Conservation (phyloP, 164 flowering plant genomes). For the Dillenia suffruticosa region DNA sequence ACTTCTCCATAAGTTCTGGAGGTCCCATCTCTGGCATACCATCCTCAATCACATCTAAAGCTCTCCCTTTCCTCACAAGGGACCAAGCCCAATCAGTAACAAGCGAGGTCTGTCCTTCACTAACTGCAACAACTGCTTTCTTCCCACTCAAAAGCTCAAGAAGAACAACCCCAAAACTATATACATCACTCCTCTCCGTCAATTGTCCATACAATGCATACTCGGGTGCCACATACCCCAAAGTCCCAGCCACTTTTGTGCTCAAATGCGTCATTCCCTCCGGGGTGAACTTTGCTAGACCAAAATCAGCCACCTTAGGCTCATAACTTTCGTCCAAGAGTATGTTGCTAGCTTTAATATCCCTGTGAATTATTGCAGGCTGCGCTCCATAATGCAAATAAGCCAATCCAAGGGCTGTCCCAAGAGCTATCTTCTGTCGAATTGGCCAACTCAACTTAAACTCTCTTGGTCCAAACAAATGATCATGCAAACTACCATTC, state of each 20-base stretch:
- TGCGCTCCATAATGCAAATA: conserved; percentile 63
- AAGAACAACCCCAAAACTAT: conserved; percentile 61
- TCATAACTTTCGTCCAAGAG: conserved; percentile 55
- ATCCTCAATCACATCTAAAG: conserved; percentile 52
- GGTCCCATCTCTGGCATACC: conserved; percentile 40
- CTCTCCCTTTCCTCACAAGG: conserved; percentile 36
- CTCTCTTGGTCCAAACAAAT: conserved; percentile 32
- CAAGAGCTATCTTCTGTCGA: conserved; percentile 48
- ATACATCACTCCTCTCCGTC: conserved; percentile 64
- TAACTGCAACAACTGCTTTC: conserved; percentile 31
- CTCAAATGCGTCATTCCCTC: conserved; percentile 65
- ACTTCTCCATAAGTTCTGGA: conserved; percentile 40
- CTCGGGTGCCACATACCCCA: conserved; percentile 75
- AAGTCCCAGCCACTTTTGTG: conserved; percentile 66
- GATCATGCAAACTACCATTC: conserved; percentile 58
- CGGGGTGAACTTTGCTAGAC: conserved; percentile 55
- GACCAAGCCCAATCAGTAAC: conserved; percentile 68
- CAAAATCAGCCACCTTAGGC: conserved; percentile 62
- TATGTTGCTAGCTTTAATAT: conserved; percentile 64
- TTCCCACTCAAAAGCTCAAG: conserved; percentile 65
- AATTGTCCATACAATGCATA: conserved; percentile 66
- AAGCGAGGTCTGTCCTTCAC: conserved; percentile 27
- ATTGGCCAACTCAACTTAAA: conserved; percentile 50
- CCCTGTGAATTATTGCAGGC: conserved; percentile 55
- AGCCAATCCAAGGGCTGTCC: conserved; percentile 56